Evolutionary conservation across 805 yeast genomes (phyloP), one percentile per base, ranked within the genome.

Genomic region (Candida maltosa): DNA sequence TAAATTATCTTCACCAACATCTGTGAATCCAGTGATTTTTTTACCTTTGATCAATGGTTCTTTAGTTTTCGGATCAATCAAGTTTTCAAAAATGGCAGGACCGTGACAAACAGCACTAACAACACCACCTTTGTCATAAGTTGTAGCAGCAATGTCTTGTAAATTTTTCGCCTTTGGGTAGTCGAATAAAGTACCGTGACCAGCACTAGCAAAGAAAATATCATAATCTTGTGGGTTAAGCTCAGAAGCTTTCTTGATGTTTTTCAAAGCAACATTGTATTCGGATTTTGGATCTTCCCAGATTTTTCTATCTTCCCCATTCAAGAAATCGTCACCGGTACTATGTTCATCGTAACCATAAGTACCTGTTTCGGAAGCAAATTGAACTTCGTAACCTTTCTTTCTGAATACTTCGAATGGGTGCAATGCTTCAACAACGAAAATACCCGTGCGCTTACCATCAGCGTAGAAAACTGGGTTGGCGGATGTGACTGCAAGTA

Each of bases 21-120:
- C 73, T 10, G 80, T 69, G 58, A 80, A 81, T 5, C 84, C 85
- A 16, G 87, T 79, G 33, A 75, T 63, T 19, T 62, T 64, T 53
- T 70, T 75, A 36, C 80, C 84, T 42, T 71, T 53, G 37, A 72
- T 62, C 34, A 81, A 45, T 12, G 60, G 55, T 31, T 64, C 58
- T 28, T 76, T 76, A 12, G 70, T 60, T 6, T 47, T 39, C 27
- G 49, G 42, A 44, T 74, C 75, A 26, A 49, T 58, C 42, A 79
- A 51, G 29, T 64, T 62, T n/a, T 65, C 73, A 40, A 80, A 73
- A 41, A 79, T 65, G 16, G 69, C 67, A n/a, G 83, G 82, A 6
- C 83, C 87, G 45, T 80, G 85, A 55, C 87, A 80, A 6, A 80
- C 85, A 11, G 85, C 83, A 28, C 78, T 56, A 16, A 80, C 70